Evolutionary conservation across 495 filamentous ascomycete genomes (phyloP).

Genomic region (Corynascus novoguineensis): DNA sequence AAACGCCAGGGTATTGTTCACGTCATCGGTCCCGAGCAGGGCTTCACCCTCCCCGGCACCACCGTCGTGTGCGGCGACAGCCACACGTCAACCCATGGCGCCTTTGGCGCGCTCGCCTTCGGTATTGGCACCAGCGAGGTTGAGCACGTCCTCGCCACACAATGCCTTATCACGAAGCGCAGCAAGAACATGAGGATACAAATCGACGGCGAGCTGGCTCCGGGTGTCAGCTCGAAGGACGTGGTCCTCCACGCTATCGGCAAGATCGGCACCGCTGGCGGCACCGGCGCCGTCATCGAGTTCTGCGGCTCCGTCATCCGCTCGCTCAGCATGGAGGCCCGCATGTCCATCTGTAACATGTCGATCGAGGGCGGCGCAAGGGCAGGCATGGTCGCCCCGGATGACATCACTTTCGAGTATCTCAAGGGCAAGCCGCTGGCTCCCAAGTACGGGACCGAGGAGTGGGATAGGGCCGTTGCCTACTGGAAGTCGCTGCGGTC

Average conservation of each 20-base stretch:
- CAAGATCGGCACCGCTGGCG: constrained; percentile 90
- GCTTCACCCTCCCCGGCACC: constrained; percentile 95
- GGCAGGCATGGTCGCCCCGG: constrained; percentile 94
- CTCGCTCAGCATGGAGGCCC: constrained; percentile 86
- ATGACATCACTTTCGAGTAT: constrained; percentile 91
- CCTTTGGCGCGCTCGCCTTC: constrained; percentile 91
- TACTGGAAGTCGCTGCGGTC: constrained; percentile 88
- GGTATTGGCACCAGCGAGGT: constrained; percentile 98
- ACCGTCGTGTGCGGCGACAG: constrained; percentile 97
- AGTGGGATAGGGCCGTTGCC: constrained; percentile 83
- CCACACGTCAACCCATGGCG: constrained; percentile 96
- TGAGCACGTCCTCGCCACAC: constrained; percentile 95
- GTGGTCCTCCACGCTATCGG: constrained; percentile 93
- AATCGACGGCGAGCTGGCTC: constrained; percentile 84
- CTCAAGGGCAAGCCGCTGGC: constrained; percentile 85
- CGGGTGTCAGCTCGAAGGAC: constrained; percentile 94
- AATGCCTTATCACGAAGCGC: constrained; percentile 86
- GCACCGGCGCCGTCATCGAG: constrained; percentile 91
- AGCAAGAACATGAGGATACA: constrained; percentile 98
- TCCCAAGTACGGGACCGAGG: constrained; percentile 70
- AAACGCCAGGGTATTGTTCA: constrained; percentile 98
- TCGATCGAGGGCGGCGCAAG: constrained; percentile 96
- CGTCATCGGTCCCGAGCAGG: constrained; percentile 98
- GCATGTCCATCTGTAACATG: constrained; percentile 99
- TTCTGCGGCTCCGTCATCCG: constrained; percentile 93